A percentile compares a stretch with the other conserved stretches of the same genome.
phyloP scores from a whole-genome alignment of 345 rosid species.

The Cochlearia excelsa region DNA sequence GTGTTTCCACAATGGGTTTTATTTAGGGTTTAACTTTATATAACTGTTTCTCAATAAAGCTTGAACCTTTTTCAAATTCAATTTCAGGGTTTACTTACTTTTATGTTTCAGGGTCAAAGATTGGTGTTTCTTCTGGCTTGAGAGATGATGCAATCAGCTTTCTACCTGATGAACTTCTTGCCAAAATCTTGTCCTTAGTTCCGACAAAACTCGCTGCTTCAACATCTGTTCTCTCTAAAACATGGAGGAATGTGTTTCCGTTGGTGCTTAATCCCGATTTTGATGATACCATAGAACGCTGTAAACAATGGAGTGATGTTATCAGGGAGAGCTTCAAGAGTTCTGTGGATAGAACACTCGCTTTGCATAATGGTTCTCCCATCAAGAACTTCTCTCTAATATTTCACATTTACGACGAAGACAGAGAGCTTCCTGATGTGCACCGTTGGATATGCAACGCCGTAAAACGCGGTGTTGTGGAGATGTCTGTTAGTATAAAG shows the following conservation, averaged over 20 bases:
- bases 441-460: slow-evolving; percentile 1
- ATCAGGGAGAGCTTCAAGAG: slow-evolving; percentile 1
- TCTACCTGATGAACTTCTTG: slow-evolving; percentile 15
- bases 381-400: slow-evolving; percentile 13
- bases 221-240: slow-evolving; percentile 19
- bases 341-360: slow-evolving; percentile 4
- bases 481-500: not conserved
- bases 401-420: not conserved
- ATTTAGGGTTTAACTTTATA: no score
- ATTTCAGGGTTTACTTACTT: no score
- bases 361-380: not conserved
- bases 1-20: no score
- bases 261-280: not conserved
- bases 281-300: slow-evolving; percentile 1
- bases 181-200: slow-evolving; percentile 17
- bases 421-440: not conserved
- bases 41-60: no score
- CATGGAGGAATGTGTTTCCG: slow-evolving; percentile 10
- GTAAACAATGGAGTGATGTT: not conserved
- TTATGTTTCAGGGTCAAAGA: no score
- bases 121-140: not conserved
- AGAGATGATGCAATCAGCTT: slow-evolving; percentile 19
- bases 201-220: slow-evolving; percentile 7
- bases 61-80: no score
- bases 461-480: slow-evolving; percentile 1